Percentiles rank a stretch among this genome's conserved stretches.
These are phyloP conservation scores for Capsicum pubescens DNA, from an alignment of 257 asterid species.

Conservation along the genomic window DNA sequence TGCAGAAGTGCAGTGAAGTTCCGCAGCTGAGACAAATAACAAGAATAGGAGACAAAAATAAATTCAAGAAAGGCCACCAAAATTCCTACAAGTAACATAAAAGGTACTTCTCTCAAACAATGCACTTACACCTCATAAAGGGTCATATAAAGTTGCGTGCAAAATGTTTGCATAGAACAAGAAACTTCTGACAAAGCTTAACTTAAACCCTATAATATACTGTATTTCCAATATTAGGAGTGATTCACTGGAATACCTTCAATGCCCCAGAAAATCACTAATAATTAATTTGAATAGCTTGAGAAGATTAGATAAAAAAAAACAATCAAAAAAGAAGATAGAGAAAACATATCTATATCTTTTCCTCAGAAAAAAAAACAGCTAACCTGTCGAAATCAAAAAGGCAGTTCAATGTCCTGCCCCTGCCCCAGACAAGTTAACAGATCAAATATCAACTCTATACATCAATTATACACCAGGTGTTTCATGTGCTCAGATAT, in stretches of 20 bases:
- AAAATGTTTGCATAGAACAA: background rate
- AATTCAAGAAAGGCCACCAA: background rate
- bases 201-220: background rate
- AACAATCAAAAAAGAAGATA: background rate
- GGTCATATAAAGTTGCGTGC: background rate
- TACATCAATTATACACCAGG: slow-evolving; percentile 16
- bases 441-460: slow-evolving; percentile 8
- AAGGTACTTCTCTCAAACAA: slow-evolving; percentile 5
- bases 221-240: background rate
- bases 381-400: background rate
- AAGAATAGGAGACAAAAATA: slow-evolving; percentile 12
- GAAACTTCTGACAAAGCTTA: slow-evolving; percentile 11
- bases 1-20: slow-evolving; percentile 15
- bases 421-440: background rate
- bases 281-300: background rate
- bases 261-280: background rate
- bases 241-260: slow-evolving; percentile 13
- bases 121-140: background rate
- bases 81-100: background rate
- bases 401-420: background rate
- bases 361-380: background rate
- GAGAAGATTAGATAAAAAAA: background rate
- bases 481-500: background rate
- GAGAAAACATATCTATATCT: background rate
- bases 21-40: background rate